Evolutionary conservation across 169 alveolate species (phyloP).

Genomic region (Plasmodium vinckei): DNA sequence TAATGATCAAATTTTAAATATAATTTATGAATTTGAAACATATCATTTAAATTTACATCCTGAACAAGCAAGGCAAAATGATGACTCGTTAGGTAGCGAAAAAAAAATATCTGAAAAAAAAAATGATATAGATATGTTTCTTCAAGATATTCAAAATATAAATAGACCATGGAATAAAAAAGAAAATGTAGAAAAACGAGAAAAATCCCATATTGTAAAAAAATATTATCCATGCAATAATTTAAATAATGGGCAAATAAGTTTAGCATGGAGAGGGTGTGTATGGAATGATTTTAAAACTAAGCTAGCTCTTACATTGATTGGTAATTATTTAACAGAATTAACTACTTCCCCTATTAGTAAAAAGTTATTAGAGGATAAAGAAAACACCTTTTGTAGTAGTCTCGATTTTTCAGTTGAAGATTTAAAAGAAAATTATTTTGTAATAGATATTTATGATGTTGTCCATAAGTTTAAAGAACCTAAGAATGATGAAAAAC

Average conservation of each 20-base stretch:
- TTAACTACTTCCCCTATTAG: slow-evolving; percentile 82
- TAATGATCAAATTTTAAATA: slow-evolving; percentile 41
- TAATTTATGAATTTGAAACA: slow-evolving; percentile 31
- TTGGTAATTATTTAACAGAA: slow-evolving; percentile 82
- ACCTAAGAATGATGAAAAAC: neutral
- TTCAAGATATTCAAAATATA: slow-evolving; percentile 28
- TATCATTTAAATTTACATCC: slow-evolving; percentile 37
- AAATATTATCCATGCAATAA: slow-evolving; percentile 82
- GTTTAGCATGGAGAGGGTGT: slow-evolving; percentile 86
- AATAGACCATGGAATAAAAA: slow-evolving; percentile 76
- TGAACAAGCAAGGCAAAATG: slow-evolving; percentile 8
- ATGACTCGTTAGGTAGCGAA: neutral
- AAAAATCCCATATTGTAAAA: slow-evolving; percentile 30
- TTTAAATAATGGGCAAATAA: slow-evolving; percentile 79
- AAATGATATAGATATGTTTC: slow-evolving; percentile 2
- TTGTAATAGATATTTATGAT: slow-evolving; percentile 77
- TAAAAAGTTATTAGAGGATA: slow-evolving; percentile 77
- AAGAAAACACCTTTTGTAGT: slow-evolving; percentile 82
- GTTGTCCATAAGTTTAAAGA: slow-evolving; percentile 71
- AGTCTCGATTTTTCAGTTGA: slow-evolving; percentile 78
- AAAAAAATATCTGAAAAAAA: neutral
- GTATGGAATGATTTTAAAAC: slow-evolving; percentile 77
- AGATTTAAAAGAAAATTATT: slow-evolving; percentile 69
- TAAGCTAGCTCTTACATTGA: slow-evolving; percentile 70
- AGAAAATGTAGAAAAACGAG: slow-evolving; percentile 62